These are phyloP conservation scores for Aspergillus mulundensis DNA, from an alignment of 495 filamentous ascomycete genomes.

Conservation along the genomic window DNA sequence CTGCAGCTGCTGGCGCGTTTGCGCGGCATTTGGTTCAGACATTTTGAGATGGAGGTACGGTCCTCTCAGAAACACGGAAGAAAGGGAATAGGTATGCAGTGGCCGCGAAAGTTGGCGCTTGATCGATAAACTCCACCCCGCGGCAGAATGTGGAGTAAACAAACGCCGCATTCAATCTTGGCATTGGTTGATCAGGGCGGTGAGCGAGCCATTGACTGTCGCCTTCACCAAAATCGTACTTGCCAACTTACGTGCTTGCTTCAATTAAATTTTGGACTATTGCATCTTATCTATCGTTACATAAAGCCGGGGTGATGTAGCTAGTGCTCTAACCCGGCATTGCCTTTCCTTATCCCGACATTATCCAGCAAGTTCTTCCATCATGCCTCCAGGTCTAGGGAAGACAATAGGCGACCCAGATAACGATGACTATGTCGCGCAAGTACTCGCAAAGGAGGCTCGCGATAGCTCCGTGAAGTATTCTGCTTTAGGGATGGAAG, in stretches of 20 bases:
- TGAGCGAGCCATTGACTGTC: conserved; percentile 15
- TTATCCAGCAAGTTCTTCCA: background rate
- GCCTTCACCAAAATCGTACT: background rate
- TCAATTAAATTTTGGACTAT: background rate
- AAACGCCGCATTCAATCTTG: background rate
- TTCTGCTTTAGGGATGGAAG: conserved; percentile 65
- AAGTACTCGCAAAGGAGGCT: conserved; percentile 70
- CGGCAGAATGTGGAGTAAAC: conserved; percentile 7
- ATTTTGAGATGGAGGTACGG: conserved; percentile 13
- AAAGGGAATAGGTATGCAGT: background rate
- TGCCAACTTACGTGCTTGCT: background rate
- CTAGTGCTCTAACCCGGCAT: background rate
- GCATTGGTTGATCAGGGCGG: conserved; percentile 7
- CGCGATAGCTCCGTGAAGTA: conserved; percentile 66
- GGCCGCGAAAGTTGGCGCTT: background rate
- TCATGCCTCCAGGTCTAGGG: conserved; percentile 18
- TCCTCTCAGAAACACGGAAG: background rate
- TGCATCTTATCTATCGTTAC: background rate
- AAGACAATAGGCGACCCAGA: conserved; percentile 32
- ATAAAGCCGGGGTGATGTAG: conserved; percentile 8
- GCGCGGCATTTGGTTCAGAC: conserved; percentile 17
- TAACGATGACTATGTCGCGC: conserved; percentile 73
- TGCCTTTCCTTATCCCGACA: background rate
- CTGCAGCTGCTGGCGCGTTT: conserved; percentile 36
- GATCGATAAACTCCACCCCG: background rate